phyloP scores from a whole-genome alignment of 495 filamentous ascomycete genomes.

The Paragyromitra xinjiangensis region DNA sequence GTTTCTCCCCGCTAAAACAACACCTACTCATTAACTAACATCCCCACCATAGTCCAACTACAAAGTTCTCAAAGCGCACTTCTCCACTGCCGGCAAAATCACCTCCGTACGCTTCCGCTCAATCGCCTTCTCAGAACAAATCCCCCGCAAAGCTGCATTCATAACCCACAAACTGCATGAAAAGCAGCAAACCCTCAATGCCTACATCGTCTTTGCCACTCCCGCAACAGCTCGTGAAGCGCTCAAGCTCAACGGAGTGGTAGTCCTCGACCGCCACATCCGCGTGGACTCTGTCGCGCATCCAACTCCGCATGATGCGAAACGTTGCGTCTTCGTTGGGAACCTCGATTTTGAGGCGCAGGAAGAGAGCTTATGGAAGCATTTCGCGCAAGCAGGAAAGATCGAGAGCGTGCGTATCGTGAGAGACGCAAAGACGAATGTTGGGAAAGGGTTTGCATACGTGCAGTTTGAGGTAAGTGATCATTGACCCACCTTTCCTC shows the following conservation, averaged over 20 bases:
- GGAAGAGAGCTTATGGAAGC: slow-evolving; percentile 94
- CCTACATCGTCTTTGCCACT: slow-evolving; percentile 87
- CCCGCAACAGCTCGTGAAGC: slow-evolving; percentile 77
- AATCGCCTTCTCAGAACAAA: slow-evolving; percentile 77
- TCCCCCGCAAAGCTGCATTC: slow-evolving; percentile 90
- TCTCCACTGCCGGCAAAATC: slow-evolving; percentile 70
- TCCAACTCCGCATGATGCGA: slow-evolving; percentile 80
- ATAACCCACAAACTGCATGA: slow-evolving; percentile 76
- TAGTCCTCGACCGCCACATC: slow-evolving; percentile 87
- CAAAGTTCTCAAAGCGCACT: slow-evolving; percentile 62
- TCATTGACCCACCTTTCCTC: slow-evolving; percentile 9
- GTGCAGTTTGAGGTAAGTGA: slow-evolving; percentile 81
- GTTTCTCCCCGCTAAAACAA: slow-evolving; percentile 60
- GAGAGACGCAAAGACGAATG: slow-evolving; percentile 84
- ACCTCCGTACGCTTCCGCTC: slow-evolving; percentile 94
- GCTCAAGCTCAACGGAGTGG: slow-evolving; percentile 80
- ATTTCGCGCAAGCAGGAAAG: slow-evolving; percentile 79
- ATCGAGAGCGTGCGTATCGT: slow-evolving; percentile 96
- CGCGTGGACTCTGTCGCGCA: slow-evolving; percentile 90
- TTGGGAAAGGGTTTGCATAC: slow-evolving; percentile 97
- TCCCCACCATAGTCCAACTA: slow-evolving; percentile 45
- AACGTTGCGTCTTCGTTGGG: slow-evolving; percentile 93
- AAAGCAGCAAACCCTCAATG: slow-evolving; percentile 75
- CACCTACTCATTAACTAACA: slow-evolving; percentile 27
- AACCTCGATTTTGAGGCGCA: slow-evolving; percentile 94